These are phyloP conservation scores for Arxiozyma heterogenica DNA, from an alignment of 1,139 yeast species.

Conservation along the genomic window DNA sequence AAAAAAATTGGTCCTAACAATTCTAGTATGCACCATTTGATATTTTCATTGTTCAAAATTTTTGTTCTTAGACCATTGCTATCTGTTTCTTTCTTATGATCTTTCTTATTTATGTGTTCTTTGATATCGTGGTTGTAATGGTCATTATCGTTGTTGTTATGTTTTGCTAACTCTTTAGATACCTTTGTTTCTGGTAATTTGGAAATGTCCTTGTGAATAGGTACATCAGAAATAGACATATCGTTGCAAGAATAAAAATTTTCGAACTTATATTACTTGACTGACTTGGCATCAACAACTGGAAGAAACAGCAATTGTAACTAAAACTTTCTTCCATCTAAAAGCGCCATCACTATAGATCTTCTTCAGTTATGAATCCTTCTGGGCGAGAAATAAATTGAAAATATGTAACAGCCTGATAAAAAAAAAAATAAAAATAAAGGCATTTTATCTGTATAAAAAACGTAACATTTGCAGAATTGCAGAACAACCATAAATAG, in stretches of 20 bases:
- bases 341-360: background rate
- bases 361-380: background rate
- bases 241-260: background rate
- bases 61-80: background rate
- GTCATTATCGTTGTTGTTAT: background rate
- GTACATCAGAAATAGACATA: background rate
- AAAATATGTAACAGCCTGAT: background rate
- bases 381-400: too few species aligned
- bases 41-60: background rate
- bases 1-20: slow-evolving; percentile 36
- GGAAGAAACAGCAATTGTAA: background rate
- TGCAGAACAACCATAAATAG: background rate
- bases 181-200: background rate
- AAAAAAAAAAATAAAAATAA: too few species aligned
- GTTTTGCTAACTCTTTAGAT: background rate
- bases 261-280: background rate
- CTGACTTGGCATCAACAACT: background rate
- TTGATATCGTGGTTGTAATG: background rate
- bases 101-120: background rate
- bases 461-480: background rate
- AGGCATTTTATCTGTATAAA: too few species aligned
- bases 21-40: slow-evolving; percentile 3
- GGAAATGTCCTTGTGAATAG: background rate
- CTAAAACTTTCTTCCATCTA: background rate
- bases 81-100: too few species aligned